Percentiles rank a stretch among this genome's conserved stretches.
Evolutionary conservation across 2,329 filamentous ascomycete genomes (phyloP).

Genomic region (Microsporum canis): DNA sequence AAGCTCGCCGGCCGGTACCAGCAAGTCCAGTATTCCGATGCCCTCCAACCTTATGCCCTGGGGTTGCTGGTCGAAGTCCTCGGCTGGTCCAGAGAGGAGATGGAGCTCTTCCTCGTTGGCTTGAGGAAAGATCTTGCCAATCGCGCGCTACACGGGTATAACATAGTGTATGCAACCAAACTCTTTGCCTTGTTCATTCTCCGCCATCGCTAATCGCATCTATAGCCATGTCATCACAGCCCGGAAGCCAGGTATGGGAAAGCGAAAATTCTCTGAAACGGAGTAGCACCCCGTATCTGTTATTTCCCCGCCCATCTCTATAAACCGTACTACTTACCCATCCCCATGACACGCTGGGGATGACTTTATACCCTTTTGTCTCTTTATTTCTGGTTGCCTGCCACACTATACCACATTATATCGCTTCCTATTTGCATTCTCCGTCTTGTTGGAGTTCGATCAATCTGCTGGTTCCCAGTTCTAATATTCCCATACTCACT

Average conservation of each 20-base stretch:
- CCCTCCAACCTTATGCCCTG: slow-evolving; percentile 5
- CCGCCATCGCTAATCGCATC: not conserved
- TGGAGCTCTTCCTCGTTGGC: slow-evolving; percentile 6
- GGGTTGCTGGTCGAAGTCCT: slow-evolving; percentile 7
- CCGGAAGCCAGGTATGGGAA: not conserved
- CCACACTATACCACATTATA: not conserved
- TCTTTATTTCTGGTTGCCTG: not conserved
- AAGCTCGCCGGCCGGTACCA: slow-evolving; percentile 4
- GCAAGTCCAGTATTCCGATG: slow-evolving; percentile 3
- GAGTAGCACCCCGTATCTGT: not conserved
- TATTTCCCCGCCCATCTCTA: not conserved
- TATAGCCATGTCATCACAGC: slow-evolving; percentile 1
- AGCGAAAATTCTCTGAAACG: not conserved
- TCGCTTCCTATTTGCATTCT: too few species aligned
- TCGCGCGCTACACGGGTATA: slow-evolving; percentile 5
- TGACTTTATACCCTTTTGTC: not conserved
- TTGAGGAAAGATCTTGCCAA: slow-evolving; percentile 5
- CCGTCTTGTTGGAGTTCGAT: not conserved
- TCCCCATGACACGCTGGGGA: not conserved
- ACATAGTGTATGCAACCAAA: slow-evolving; percentile 3
- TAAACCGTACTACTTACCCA: not conserved
- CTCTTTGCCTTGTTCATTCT: not conserved
- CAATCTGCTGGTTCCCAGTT: not conserved
- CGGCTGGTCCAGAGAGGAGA: slow-evolving; percentile 5
- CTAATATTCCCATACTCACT: not conserved